Evolutionary conservation across 2,329 filamentous ascomycete genomes (phyloP).

Genomic region (Sphaerostilbella broomeana): DNA sequence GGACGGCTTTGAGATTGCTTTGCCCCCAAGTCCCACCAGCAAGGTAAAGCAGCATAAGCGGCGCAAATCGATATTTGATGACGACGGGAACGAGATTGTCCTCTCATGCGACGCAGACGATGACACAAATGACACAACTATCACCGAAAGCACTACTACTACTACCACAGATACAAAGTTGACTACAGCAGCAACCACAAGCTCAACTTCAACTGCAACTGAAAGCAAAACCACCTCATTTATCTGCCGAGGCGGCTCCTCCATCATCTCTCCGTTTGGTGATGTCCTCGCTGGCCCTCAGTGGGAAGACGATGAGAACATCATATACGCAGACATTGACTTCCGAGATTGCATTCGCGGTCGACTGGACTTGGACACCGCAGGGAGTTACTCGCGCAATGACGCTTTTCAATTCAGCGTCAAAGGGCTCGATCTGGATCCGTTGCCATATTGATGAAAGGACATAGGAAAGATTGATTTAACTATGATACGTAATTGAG

Average conservation of each 20-base stretch:
- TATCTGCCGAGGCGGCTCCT: slow-evolving; percentile 70
- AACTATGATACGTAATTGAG: neutral
- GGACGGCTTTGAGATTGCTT: slow-evolving; percentile 42
- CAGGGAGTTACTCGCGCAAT: slow-evolving; percentile 75
- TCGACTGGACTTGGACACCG: slow-evolving; percentile 74
- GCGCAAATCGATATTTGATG: slow-evolving; percentile 41
- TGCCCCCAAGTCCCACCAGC: slow-evolving; percentile 28
- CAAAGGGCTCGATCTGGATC: slow-evolving; percentile 50
- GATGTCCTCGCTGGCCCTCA: slow-evolving; percentile 74
- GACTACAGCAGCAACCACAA: neutral
- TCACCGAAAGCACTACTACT: neutral
- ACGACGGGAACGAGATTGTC: slow-evolving; percentile 51
- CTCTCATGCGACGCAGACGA: slow-evolving; percentile 27
- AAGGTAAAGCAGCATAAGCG: slow-evolving; percentile 23
- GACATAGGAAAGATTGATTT: neutral
- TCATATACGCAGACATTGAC: slow-evolving; percentile 70
- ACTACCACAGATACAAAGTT: neutral
- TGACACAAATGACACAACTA: neutral
- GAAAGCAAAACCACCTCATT: slow-evolving; percentile 32
- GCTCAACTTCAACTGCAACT: neutral
- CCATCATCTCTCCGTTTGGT: slow-evolving; percentile 72
- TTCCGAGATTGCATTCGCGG: slow-evolving; percentile 83
- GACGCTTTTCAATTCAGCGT: slow-evolving; percentile 58
- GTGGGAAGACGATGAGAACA: slow-evolving; percentile 68
- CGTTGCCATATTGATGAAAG: slow-evolving; percentile 43